Conservation (phyloP, 1,284 basidiomycete species). For the Moniliella sp. region DNA sequence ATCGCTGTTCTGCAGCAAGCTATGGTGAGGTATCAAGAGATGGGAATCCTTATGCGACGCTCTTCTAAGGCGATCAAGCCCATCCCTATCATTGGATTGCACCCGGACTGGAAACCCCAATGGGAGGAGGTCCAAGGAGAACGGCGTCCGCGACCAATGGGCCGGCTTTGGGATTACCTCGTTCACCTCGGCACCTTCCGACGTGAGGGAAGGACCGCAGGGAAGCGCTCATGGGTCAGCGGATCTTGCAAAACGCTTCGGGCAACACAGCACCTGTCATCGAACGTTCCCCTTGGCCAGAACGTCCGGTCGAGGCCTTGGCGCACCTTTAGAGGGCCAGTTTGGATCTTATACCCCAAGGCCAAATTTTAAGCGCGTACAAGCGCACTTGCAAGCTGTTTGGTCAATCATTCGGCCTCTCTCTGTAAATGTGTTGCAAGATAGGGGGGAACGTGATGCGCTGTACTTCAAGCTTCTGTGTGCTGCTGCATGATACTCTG, state of each 20-base stretch:
- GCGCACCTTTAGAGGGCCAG: too few relatives aligned
- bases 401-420: too few relatives aligned
- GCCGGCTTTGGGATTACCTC: conserved; percentile 24
- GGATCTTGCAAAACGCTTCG: not conserved
- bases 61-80: conserved; percentile 24
- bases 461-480: too few relatives aligned
- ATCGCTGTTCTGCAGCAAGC: conserved; percentile 20
- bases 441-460: too few relatives aligned
- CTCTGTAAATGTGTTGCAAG: too few relatives aligned
- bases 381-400: too few relatives aligned
- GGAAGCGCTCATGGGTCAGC: conserved; percentile 4
- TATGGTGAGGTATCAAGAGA: conserved; percentile 17
- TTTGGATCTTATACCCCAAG: too few relatives aligned
- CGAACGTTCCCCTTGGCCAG: too few relatives aligned
- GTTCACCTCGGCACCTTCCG: conserved; percentile 27
- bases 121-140: not conserved
- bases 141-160: too few relatives aligned
- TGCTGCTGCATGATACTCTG: too few relatives aligned
- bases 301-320: too few relatives aligned
- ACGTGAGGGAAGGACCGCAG: conserved; percentile 32
- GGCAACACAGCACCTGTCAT: conserved; percentile 1
- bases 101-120: conserved; percentile 24
- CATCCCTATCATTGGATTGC: conserved; percentile 25
- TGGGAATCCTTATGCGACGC: conserved; percentile 14
- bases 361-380: too few relatives aligned